Evolutionary conservation across 2,329 filamentous ascomycete genomes (phyloP), one percentile per base, ranked within the genome.

Genomic region (Colletotrichum chrysophilum): DNA sequence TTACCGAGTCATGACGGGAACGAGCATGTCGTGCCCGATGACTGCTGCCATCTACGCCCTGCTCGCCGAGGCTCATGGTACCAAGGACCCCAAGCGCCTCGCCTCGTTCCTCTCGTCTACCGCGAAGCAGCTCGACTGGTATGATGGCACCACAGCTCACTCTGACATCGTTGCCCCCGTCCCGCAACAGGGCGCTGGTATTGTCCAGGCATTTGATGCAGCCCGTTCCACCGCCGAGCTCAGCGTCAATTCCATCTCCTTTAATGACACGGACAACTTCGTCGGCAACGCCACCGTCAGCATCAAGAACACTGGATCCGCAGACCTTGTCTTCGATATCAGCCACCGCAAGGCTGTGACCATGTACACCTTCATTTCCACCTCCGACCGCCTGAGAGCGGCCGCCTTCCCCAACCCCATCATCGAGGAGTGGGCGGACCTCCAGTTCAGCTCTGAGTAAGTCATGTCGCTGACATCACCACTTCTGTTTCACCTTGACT

Each of bases 261-360:
- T 93, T 83, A 93, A 93, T 79, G 92, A 93, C 79, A 91, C 91
- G 0, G 89, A 90, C 77, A 81, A 93, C 84, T 88, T 92, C 75
- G 80, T 82, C 52, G 81, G 85, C 8, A 84, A 83, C 2, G 83
- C 87, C 62, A 87, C 88, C 75, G 91, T 93, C 79, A 88, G 85
- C 43, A 86, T 93, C 77, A 86, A 82, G 77, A 93, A 93, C 84
- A 84, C 85, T 7, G 89, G 88, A 36, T 81, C 82, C 13, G 83
- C 85, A 28, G 81, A 85, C 1, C 81, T 91, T 56, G 88, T 87
- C 7, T 92, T 91, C 81, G 84, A 85, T 5, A 82, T 93, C 13
- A 86, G 85, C 21, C 86, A 91, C 74, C 82, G 87, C 4, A 86
- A 87, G 3, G 87, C 90, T 10, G 82, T 87, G 10, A 91, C 91